These are phyloP conservation scores for Nakataea oryzae DNA, from an alignment of 2,329 filamentous ascomycete species.

Conservation along the genomic window DNA sequence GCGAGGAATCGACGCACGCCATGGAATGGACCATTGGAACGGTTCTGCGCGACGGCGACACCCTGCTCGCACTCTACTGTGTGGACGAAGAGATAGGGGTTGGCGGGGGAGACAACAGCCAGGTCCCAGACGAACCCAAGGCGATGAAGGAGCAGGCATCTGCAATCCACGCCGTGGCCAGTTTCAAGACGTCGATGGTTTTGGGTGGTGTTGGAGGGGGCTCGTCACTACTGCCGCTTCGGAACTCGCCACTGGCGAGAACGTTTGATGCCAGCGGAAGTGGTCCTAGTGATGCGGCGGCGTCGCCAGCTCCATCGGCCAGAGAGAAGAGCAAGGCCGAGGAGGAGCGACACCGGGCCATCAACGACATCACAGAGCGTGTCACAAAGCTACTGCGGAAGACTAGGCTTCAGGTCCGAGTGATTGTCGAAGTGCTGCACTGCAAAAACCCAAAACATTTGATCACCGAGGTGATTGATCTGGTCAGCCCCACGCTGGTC, in stretches of 20 bases:
- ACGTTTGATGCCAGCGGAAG: conserved; percentile 22
- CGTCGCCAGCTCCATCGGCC: conserved; percentile 36
- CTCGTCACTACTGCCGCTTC: conserved; percentile 18
- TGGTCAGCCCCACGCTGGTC: conserved; percentile 81
- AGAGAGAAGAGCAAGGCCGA: conserved; percentile 52
- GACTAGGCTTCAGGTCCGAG: conserved; percentile 82
- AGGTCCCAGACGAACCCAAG: conserved; percentile 61
- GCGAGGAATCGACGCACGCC: conserved; percentile 87
- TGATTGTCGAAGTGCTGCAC: conserved; percentile 93
- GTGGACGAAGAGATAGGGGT: conserved; percentile 75
- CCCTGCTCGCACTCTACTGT: conserved; percentile 84
- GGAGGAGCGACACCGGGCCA: conserved; percentile 68
- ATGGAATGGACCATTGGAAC: conserved; percentile 97
- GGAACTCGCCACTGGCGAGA: conserved; percentile 23
- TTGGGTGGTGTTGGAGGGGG: conserved; percentile 13
- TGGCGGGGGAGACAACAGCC: conserved; percentile 29
- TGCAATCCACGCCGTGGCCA: conserved; percentile 55
- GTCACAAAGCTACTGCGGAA: conserved; percentile 81
- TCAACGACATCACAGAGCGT: conserved; percentile 74
- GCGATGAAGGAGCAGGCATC: conserved; percentile 67
- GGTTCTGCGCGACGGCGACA: conserved; percentile 87
- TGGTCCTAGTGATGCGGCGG: conserved; percentile 3
- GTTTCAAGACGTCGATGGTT: conserved; percentile 21
- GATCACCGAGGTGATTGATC: conserved; percentile 94
- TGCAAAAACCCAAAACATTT: conserved; percentile 96